These are phyloP conservation scores for Pinus taeda DNA, from an alignment of 75 land plant species.

Conservation along the genomic window DNA sequence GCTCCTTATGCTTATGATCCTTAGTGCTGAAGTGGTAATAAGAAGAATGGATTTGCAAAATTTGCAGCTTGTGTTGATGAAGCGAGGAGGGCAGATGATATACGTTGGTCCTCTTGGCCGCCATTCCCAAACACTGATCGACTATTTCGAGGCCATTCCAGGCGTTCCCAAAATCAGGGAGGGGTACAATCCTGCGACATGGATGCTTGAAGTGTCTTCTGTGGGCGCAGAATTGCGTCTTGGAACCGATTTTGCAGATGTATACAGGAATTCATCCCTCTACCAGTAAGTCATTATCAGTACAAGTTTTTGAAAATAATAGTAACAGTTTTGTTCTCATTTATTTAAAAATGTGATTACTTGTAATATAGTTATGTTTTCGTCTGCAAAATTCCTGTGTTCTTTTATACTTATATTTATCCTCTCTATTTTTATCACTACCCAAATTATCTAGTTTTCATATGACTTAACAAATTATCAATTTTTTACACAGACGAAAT, in stretches of 20 bases:
- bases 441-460: no score
- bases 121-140: conserved; percentile 41
- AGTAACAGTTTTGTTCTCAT: no score
- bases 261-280: conserved; percentile 44
- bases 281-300: conserved; percentile 34
- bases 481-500: conserved; percentile 41
- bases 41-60: no score
- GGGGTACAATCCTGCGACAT: conserved; percentile 73
- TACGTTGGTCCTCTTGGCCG: conserved; percentile 53
- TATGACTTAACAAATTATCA: no score
- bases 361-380: no score
- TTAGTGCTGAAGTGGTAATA: no score
- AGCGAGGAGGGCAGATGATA: conserved; percentile 60
- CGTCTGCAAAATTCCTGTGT: no score
- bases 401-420: no score
- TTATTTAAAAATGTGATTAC: no score
- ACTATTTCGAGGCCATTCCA: conserved; percentile 58
- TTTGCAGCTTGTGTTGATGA: conserved; percentile 51
- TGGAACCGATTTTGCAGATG: conserved; percentile 56
- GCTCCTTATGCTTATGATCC: no score
- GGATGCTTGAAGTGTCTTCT: conserved; percentile 66
- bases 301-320: no score
- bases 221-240: conserved; percentile 36
- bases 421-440: no score
- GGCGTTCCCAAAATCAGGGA: conserved; percentile 57